Base-by-base conservation (phyloP, 2,329 filamentous ascomycete genomes). In the Verticillium tricorpus region DNA sequence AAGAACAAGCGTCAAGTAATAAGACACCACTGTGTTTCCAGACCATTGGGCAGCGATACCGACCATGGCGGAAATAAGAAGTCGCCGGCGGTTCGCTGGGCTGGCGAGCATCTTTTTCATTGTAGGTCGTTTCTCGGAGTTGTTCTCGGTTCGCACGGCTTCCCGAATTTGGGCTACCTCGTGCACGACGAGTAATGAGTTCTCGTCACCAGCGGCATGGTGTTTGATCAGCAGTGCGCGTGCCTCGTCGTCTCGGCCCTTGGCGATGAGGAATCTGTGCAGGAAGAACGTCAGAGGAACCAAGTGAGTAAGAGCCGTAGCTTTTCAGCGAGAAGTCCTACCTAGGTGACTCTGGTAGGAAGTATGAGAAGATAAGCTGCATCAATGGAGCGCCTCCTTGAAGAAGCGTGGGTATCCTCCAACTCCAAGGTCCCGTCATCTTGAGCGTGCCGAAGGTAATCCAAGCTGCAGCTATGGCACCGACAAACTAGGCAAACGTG, bases 321-420 rank as follows among this genome's bases (percentile, higher is more conserved):
- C 28, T 28, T 28, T 4, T 5, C 28, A 28, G 28, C 28, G 4
- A 28, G 40, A 25, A 50, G 17, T n/a, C 4, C 54, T 59, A 66
- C 55, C 62, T 37, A 2, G 87, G 87, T 3, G 83, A 86, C 67
- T 89, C 86, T 0, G 87, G 86, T 1, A 88, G 60, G 19, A 60
- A 60, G 56, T 59, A 64, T 58, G 61, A 64, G 34, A 63, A 59
- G 1, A 34, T 39, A 31, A 59, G 50, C n/a, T 65, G 62, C 3
- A 60, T 32, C 5, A 63, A 55, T 4, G 75, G 67, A 84, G 79
- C 60, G 77, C 84, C 7, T 79, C 66, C 67, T 34, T 73, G 72
- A 39, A 74, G 60, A 2, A 68, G 56, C 0, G 67, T 68, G 0
- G 70, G 70, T 5, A 71, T 66, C 5, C 70, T 60, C 70, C 70